Conservation (phyloP, 257 asterid species). For the Hygrophila difformis region DNA sequence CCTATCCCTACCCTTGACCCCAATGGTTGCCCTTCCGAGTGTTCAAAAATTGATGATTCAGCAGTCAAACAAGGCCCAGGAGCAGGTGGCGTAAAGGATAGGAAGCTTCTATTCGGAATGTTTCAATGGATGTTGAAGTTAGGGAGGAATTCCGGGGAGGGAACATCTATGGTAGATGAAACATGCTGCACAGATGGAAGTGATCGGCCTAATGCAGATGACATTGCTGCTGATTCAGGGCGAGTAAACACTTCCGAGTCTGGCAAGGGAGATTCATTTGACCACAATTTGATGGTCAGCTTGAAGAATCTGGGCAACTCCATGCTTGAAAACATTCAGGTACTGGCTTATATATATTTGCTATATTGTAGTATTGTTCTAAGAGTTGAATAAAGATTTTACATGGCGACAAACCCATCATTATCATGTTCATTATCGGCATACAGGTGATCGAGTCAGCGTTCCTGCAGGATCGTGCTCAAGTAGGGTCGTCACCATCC, state of each 20-base stretch:
- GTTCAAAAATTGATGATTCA: slow-evolving; percentile 23
- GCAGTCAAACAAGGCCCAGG: slow-evolving; percentile 10
- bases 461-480: slow-evolving; percentile 55
- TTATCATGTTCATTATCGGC: slow-evolving; percentile 3
- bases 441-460: slow-evolving; percentile 73
- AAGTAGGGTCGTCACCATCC: slow-evolving; percentile 26
- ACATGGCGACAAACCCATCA: too few species aligned
- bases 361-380: too few species aligned
- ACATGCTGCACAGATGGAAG: slow-evolving; percentile 10
- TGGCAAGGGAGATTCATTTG: slow-evolving; percentile 25
- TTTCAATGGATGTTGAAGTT: slow-evolving; percentile 41
- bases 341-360: too few species aligned
- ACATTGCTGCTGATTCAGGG: not conserved
- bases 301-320: slow-evolving; percentile 38
- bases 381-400: too few species aligned
- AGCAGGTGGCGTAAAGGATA: not conserved
- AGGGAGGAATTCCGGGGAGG: slow-evolving; percentile 20
- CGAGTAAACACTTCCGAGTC: not conserved
- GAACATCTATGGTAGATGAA: slow-evolving; percentile 5
- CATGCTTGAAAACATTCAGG: slow-evolving; percentile 48
- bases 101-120: slow-evolving; percentile 20
- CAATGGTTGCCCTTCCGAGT: slow-evolving; percentile 18
- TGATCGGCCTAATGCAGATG: slow-evolving; percentile 16
- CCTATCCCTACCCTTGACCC: slow-evolving; percentile 24
- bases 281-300: slow-evolving; percentile 26